A percentile compares a stretch with the other conserved stretches of the same genome.
These are phyloP conservation scores for Lichtheimia hyalospora DNA, from an alignment of 371 early-diverging fungal genomes.

Conservation along the genomic window DNA sequence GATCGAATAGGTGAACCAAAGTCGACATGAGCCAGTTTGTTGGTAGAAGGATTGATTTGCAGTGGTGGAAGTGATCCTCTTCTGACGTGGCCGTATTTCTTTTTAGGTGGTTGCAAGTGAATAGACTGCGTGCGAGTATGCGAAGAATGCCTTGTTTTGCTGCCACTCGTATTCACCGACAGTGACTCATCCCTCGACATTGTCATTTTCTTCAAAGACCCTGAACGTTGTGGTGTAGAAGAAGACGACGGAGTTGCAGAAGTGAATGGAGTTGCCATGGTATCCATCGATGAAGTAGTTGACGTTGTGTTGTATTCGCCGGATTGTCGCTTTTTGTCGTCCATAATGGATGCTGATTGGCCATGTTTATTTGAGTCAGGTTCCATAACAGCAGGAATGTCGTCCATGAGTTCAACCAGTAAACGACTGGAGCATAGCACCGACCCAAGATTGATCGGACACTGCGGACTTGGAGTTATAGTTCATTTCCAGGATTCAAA, in stretches of 20 bases:
- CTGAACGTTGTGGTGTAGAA: slow-evolving; percentile 6
- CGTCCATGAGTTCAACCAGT: slow-evolving; percentile 2
- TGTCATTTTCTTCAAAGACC: neutral
- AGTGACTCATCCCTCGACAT: slow-evolving; percentile 2
- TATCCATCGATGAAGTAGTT: neutral
- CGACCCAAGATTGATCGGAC: too few relatives aligned
- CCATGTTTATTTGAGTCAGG: neutral
- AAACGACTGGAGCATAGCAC: neutral
- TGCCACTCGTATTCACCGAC: slow-evolving; percentile 4
- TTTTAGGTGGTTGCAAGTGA: slow-evolving; percentile 2
- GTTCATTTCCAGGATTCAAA: too few relatives aligned
- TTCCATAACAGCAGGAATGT: slow-evolving; percentile 4
- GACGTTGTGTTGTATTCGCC: slow-evolving; percentile 9
- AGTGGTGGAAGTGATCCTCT: slow-evolving; percentile 21
- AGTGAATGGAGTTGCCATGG: neutral
- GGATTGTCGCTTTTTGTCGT: slow-evolving; percentile 17
- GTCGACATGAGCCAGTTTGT: slow-evolving; percentile 16
- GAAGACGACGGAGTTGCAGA: slow-evolving; percentile 2
- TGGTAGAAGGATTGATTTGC: slow-evolving; percentile 7
- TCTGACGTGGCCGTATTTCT: slow-evolving; percentile 3
- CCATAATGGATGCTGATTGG: neutral
- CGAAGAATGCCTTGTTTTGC: neutral
- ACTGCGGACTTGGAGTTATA: too few relatives aligned
- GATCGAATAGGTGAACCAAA: slow-evolving; percentile 21
- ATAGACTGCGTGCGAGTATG: slow-evolving; percentile 15